Conservation (phyloP, 2,329 filamentous ascomycete species). For the Rosellinia necatrix region DNA sequence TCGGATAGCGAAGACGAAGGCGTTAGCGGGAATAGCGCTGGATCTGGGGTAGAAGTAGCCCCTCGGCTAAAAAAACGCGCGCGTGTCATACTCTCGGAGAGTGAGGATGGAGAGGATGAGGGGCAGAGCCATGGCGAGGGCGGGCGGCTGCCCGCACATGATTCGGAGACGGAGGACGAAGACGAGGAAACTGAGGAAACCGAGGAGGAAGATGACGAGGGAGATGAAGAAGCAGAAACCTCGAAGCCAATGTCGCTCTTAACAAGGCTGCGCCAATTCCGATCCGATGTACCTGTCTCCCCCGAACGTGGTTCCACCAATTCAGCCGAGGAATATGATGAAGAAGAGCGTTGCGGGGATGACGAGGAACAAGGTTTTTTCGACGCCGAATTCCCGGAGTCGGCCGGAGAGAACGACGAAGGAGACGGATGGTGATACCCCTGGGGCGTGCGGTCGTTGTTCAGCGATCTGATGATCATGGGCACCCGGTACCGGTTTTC, state of each 20-base stretch:
- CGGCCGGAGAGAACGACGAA: conserved; percentile 16
- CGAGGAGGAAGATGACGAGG: conserved; percentile 11
- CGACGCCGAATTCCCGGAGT: conserved; percentile 26
- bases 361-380: conserved; percentile 2
- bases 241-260: conserved; percentile 21
- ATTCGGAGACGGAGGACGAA: conserved; percentile 12
- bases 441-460: no score
- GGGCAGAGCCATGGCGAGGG: not conserved
- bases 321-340: conserved; percentile 19
- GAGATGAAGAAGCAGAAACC: not conserved
- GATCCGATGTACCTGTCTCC: conserved; percentile 24
- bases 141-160: not conserved
- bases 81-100: conserved; percentile 19
- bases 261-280: conserved; percentile 24
- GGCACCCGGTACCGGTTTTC: no score
- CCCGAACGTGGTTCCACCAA: conserved; percentile 10
- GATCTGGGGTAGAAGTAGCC: not conserved
- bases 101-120: conserved; percentile 27
- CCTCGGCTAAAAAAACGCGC: conserved; percentile 10
- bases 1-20: conserved; percentile 27
- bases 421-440: conserved; percentile 14
- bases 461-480: no score
- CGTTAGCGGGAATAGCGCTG: not conserved
- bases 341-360: conserved; percentile 6
- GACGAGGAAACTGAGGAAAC: conserved; percentile 16